These are phyloP conservation scores for Celoporthe dispersa DNA, from an alignment of 2,329 filamentous ascomycete genomes.

Conservation along the genomic window DNA sequence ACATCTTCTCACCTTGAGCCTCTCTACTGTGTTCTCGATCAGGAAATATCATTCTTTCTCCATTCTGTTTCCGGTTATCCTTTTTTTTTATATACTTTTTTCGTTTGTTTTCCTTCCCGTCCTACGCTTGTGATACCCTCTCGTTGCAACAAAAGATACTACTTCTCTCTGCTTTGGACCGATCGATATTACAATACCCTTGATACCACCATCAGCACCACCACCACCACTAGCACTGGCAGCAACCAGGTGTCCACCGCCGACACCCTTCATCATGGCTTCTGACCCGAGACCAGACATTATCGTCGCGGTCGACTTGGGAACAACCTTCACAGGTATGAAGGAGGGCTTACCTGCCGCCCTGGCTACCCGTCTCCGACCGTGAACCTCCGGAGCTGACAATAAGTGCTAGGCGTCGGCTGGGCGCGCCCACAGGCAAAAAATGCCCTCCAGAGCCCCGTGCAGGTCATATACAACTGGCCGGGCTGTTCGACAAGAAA, in stretches of 20 bases:
- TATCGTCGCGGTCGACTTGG: constrained; percentile 49
- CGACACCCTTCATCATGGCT: constrained; percentile 11
- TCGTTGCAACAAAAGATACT: not conserved
- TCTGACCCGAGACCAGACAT: constrained; percentile 39
- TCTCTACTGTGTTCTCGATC: not conserved
- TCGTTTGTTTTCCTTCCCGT: not conserved
- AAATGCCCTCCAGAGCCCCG: constrained; percentile 43
- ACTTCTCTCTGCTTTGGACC: not conserved
- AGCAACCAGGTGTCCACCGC: not conserved
- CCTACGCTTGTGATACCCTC: constrained; percentile 15
- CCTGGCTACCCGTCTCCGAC: not conserved
- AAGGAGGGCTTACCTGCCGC: not conserved
- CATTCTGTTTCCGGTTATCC: not conserved
- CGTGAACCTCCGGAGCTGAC: not conserved
- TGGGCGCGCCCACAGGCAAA: constrained; percentile 39
- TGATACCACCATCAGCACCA: not conserved
- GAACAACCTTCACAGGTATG: constrained; percentile 51
- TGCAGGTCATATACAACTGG: constrained; percentile 57
- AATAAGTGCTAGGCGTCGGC: constrained; percentile 40
- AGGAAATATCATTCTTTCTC: not conserved
- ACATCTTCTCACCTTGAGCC: not conserved
- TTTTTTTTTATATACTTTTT: not conserved
- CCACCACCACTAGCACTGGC: not conserved
- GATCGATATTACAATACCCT: constrained; percentile 13
- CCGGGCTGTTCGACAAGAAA: constrained; percentile 56